Evolutionary conservation across 1,284 basidiomycete species (phyloP), one percentile per base, ranked within the genome.

Genomic region (Phellopilus nigrolimitatus): DNA sequence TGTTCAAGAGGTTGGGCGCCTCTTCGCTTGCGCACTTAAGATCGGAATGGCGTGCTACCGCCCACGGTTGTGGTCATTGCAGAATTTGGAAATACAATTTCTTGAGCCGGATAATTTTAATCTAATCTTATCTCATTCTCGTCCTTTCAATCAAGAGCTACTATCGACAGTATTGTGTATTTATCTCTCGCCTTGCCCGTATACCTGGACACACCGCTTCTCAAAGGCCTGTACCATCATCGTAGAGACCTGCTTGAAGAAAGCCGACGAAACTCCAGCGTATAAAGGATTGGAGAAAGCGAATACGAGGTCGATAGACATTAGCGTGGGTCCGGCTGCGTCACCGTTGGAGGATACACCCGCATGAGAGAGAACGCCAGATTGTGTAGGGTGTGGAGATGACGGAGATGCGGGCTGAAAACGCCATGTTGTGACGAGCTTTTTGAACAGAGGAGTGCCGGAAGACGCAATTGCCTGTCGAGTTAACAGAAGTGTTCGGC

Each of bases 211-310:
- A 65, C 91, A 95, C 28, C 94, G 76, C 59, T 85, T 73, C 67
- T 97, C 91, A 62, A 99, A 99, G 3, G 94, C 94, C 54, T 86
- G 73, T 21, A 97, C 86, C 91, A 97, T 97, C 68, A 88, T 76
- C 56, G 80, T 80, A 6, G 90, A 91, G 7, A 97, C 86, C 63
- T 88, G 82, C 19, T 87, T 87, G 62, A 97, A 91, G 61, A 97
- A 91, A 9, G 84, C 74, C 21, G 84, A 77, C 3, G 90, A 90
- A 15, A 94, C 78, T 1, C 84, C 78, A 1, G 90, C 88, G 64
- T 97, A 87, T 31, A 95, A 60, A 0, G 93, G 93, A 64, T 86
- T 95, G 38, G 87, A 76, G 63, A 98, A 98, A 21, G 87, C 82
- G 65, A 91, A 99, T 1, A 78, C 75, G 27, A 99, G 73, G 59